phyloP scores from a whole-genome alignment of 345 rosid genomes.

The Capsella bursapastoris region DNA sequence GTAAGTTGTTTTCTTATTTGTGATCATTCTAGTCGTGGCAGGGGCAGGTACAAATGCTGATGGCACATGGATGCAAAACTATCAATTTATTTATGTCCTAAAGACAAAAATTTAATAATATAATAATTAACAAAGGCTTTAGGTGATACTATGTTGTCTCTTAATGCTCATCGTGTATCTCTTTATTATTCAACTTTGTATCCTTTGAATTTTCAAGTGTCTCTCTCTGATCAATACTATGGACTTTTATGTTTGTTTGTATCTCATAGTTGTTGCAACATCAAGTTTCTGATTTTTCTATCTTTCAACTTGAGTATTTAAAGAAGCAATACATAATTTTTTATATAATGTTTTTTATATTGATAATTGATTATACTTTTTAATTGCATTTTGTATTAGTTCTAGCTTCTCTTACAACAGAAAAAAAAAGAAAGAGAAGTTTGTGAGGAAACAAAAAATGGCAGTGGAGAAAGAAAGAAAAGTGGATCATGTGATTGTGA shows the following conservation, averaged over 20 bases:
- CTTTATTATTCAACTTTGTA: slow-evolving; percentile 1
- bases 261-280: slow-evolving; percentile 38
- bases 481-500: slow-evolving; percentile 43
- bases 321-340: neutral
- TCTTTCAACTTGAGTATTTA: slow-evolving; percentile 18
- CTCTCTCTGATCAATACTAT: slow-evolving; percentile 12
- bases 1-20: slow-evolving; percentile 17
- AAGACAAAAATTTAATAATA: slow-evolving; percentile 23
- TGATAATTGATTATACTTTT: neutral
- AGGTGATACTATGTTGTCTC: slow-evolving; percentile 45
- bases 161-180: slow-evolving; percentile 43
- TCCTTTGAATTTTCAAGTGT: slow-evolving; percentile 31
- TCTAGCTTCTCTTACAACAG: neutral
- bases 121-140: slow-evolving; percentile 29
- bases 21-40: slow-evolving; percentile 24
- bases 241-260: slow-evolving; percentile 43
- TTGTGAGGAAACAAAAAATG: slow-evolving; percentile 40
- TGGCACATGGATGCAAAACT: slow-evolving; percentile 36
- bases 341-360: neutral
- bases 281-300: slow-evolving; percentile 35
- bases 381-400: slow-evolving; percentile 27
- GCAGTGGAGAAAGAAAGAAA: slow-evolving; percentile 43
- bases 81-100: slow-evolving; percentile 8
- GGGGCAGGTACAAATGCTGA: slow-evolving; percentile 47
- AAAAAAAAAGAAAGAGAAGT: neutral